phyloP scores from a whole-genome alignment of 2,329 filamentous ascomycete genomes.

The Periconia sp. region DNA sequence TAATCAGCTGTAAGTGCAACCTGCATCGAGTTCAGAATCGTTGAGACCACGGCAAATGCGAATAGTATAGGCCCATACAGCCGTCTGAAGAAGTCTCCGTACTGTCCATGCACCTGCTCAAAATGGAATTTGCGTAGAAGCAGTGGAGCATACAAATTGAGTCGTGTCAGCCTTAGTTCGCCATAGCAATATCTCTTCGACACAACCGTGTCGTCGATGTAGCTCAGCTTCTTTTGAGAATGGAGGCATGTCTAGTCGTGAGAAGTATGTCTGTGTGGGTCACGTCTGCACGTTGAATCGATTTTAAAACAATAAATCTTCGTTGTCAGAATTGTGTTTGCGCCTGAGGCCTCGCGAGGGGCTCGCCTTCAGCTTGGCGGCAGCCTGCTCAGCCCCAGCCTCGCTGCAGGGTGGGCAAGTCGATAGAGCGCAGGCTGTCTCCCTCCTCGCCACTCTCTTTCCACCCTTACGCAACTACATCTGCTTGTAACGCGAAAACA shows the following conservation, averaged over 20 bases:
- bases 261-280: no score
- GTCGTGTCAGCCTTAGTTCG: conserved; percentile 52
- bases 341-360: no score
- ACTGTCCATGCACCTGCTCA: conserved; percentile 35
- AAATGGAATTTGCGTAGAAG: conserved; percentile 22
- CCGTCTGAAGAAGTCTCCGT: conserved; percentile 29
- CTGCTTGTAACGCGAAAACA: neutral
- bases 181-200: conserved; percentile 50
- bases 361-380: no score
- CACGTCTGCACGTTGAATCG: no score
- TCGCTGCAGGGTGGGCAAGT: no score
- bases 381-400: no score
- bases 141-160: conserved; percentile 51
- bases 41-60: conserved; percentile 5
- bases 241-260: no score
- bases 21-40: conserved; percentile 15
- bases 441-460: neutral
- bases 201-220: conserved; percentile 34
- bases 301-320: no score
- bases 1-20: conserved; percentile 22
- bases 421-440: no score
- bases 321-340: no score
- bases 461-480: neutral
- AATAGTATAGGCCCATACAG: conserved; percentile 14
- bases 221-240: conserved; percentile 4